These are phyloP conservation scores for Irpex sp. DNA, from an alignment of 1,284 basidiomycete genomes.

Conservation along the genomic window DNA sequence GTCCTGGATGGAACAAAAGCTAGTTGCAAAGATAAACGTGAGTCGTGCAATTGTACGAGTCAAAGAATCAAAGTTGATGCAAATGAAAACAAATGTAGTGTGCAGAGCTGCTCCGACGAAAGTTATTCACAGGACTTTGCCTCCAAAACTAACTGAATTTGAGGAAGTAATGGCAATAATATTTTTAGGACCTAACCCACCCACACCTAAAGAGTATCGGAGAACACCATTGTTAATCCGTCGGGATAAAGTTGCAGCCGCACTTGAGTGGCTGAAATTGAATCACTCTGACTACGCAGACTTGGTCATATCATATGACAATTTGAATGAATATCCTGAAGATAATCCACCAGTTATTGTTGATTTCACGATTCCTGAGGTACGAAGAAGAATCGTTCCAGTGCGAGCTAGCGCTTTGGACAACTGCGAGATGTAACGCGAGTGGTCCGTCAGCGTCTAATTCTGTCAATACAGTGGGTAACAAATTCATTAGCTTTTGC, in stretches of 20 bases:
- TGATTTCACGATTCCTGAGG: background rate
- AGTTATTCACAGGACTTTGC: slow-evolving; percentile 41
- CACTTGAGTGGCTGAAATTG: slow-evolving; percentile 44
- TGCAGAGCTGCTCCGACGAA: slow-evolving; percentile 39
- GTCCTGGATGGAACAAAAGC: slow-evolving; percentile 38
- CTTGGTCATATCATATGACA: slow-evolving; percentile 40
- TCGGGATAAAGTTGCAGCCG: slow-evolving; percentile 32
- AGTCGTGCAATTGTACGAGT: slow-evolving; percentile 39
- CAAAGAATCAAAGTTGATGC: slow-evolving; percentile 29
- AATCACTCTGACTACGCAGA: slow-evolving; percentile 47
- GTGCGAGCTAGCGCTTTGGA: too few species aligned
- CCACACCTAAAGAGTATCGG: slow-evolving; percentile 40
- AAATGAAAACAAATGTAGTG: slow-evolving; percentile 46
- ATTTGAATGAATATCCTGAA: slow-evolving; percentile 40
- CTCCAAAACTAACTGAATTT: slow-evolving; percentile 41
- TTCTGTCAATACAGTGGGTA: background rate
- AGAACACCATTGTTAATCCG: slow-evolving; percentile 44
- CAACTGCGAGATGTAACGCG: too few species aligned
- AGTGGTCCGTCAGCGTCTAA: background rate
- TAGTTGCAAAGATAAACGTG: slow-evolving; percentile 38
- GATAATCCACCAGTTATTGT: slow-evolving; percentile 34
- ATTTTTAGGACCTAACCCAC: slow-evolving; percentile 39
- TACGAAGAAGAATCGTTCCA: too few species aligned
- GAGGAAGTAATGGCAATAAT: slow-evolving; percentile 43
- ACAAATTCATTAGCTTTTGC: background rate